Conservation (phyloP, 331 rosid genomes). For the Malus hybrid region DNA sequence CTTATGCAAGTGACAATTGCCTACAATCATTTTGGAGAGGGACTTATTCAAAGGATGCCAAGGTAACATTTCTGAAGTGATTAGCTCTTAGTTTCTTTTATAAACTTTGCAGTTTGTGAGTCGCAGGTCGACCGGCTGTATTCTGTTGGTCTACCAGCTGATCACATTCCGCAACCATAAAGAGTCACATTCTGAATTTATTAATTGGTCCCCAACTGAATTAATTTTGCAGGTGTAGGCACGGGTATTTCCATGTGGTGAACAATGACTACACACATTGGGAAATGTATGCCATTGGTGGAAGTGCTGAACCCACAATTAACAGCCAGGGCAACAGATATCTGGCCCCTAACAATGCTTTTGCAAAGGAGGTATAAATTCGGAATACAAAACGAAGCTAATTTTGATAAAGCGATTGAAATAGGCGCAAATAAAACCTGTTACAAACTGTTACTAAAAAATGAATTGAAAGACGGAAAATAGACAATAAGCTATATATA, state of each 20-base stretch:
- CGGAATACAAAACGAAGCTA: too few species aligned
- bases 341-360: conserved; percentile 71
- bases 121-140: neutral
- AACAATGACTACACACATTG: conserved; percentile 98
- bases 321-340: conserved; percentile 97
- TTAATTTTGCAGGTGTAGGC: conserved; percentile 73
- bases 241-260: conserved; percentile 97
- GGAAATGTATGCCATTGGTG: conserved; percentile 99
- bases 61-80: conserved; percentile 36
- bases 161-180: neutral
- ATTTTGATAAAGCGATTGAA: neutral
- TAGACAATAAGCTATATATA: neutral
- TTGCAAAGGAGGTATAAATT: conserved; percentile 71
- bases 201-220: neutral
- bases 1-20: conserved; percentile 98
- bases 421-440: neutral
- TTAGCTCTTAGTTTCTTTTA: too few species aligned
- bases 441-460: too few species aligned
- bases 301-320: conserved; percentile 93
- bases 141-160: neutral
- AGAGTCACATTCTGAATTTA: neutral
- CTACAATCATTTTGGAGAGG: conserved; percentile 97
- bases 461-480: too few species aligned
- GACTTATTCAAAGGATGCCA: conserved; percentile 96
- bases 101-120: neutral